These are phyloP conservation scores for Suillus sp. DNA, from an alignment of 768 basidiomycete genomes.

Conservation along the genomic window DNA sequence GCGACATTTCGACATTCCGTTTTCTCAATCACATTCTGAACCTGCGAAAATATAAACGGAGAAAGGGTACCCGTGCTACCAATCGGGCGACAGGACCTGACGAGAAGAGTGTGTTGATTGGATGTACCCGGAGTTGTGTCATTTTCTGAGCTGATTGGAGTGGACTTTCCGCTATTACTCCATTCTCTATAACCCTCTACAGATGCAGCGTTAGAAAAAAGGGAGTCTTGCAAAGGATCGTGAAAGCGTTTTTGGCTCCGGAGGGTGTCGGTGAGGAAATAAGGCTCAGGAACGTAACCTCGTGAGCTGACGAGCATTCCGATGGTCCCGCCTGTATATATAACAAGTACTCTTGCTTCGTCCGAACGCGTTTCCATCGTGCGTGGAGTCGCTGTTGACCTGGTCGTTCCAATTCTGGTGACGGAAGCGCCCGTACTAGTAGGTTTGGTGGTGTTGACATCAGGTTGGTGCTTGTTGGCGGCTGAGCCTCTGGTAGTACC, in stretches of 20 bases:
- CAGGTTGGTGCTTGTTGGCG: no score
- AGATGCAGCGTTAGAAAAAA: constrained; percentile 79
- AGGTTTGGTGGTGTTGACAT: background rate
- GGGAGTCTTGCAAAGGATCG: constrained; percentile 84
- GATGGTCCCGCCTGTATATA: constrained; percentile 91
- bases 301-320: constrained; percentile 80
- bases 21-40: constrained; percentile 26
- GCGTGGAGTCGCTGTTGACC: background rate
- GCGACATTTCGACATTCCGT: constrained; percentile 49
- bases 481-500: background rate
- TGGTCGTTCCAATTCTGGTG: background rate
- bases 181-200: constrained; percentile 81
- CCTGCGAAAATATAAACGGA: constrained; percentile 24
- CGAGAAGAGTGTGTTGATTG: constrained; percentile 47
- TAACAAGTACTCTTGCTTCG: constrained; percentile 81
- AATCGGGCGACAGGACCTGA: constrained; percentile 73
- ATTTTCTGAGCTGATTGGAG: constrained; percentile 35
- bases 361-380: constrained; percentile 57
- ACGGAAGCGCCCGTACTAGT: background rate
- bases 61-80: constrained; percentile 44
- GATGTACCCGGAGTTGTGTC: constrained; percentile 17
- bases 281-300: constrained; percentile 84
- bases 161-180: constrained; percentile 65
- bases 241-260: constrained; percentile 86
- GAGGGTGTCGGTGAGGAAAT: constrained; percentile 84